Conservation (phyloP, 2,329 filamentous ascomycete genomes). For the Sporothrix brasiliensis region DNA sequence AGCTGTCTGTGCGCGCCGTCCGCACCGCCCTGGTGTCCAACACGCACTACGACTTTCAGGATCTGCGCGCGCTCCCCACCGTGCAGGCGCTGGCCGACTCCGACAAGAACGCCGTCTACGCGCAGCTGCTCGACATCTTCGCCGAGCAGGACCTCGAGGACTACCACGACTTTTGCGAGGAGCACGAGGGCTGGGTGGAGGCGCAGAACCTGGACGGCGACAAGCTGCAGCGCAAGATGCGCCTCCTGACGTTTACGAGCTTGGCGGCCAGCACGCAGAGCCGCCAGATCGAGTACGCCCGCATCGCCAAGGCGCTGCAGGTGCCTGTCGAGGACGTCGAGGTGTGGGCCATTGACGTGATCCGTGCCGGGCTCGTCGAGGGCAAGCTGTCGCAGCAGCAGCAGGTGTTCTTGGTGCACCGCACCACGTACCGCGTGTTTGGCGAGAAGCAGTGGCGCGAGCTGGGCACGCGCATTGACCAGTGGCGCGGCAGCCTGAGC, state of each 20-base stretch:
- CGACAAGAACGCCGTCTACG: constrained; percentile 69
- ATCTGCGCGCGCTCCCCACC: constrained; percentile 77
- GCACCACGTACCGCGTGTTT: constrained; percentile 94
- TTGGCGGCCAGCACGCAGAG: constrained; percentile 81
- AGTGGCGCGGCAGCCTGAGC: constrained; percentile 82
- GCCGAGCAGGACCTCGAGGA: constrained; percentile 92
- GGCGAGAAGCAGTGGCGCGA: constrained; percentile 98
- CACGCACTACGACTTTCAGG: constrained; percentile 71
- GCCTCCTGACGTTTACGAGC: constrained; percentile 88
- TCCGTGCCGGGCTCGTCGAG: constrained; percentile 92
- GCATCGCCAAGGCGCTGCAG: constrained; percentile 82
- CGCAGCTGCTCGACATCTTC: constrained; percentile 93
- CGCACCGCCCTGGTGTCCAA: constrained; percentile 58
- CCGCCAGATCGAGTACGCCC: constrained; percentile 84
- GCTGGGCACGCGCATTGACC: constrained; percentile 84
- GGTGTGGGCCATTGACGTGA: constrained; percentile 98
- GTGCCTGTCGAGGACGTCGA: constrained; percentile 84
- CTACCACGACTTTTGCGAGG: constrained; percentile 92
- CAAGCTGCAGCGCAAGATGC: constrained; percentile 89
- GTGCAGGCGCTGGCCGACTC: constrained; percentile 86
- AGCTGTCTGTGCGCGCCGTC: constrained; percentile 60
- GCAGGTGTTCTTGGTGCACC: constrained; percentile 91
- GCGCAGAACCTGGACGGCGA: constrained; percentile 71
- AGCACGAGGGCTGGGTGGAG: constrained; percentile 84
- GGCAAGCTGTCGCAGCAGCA: constrained; percentile 94